Evolutionary conservation across 2,329 filamentous ascomycete genomes (phyloP), one percentile per base, ranked within the genome.

Genomic region (Penicillium sp.): DNA sequence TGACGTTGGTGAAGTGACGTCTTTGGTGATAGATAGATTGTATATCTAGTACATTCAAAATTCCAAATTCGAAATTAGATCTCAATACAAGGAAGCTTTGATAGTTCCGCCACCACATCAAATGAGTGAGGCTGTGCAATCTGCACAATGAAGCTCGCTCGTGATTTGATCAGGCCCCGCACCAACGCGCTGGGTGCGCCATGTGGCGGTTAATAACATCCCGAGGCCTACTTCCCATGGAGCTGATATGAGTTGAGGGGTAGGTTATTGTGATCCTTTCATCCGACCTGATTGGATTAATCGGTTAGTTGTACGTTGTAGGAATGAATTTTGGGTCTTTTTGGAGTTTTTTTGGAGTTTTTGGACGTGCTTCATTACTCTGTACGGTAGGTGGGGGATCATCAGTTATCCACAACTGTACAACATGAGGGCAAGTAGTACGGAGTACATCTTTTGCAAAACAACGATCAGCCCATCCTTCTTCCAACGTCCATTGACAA

Each of bases 61-160:
- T 23, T 23, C 3, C 3, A 23, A 3, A 23, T 23, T 23, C 23
- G 23, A 23, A 3, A 23, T 23, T 23, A 23, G 23, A 23, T 23
- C 23, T 23, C 23, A 46, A 44, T 38, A 36, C 45, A 51, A 29
- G 35, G 36, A 23, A 38, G 39, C 39, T 50, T 36, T 50, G 47
- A 39, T 47, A 27, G 14, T 47, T 57, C 55, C 52, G 60, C 60
- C 58, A 58, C 57, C 43, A 53, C 36, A 41, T 49, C 36, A 32
- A 18, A 32, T 14, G 52, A 60, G 45, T 67, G 67, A 69, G 67
- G 67, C 67, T 69, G 67, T 69, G 67, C 67, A 63, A 18, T 44
- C 58, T 53, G 44, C 55, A 58, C 45, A 43, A 29, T 44, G 19
- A 27, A 48, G 34, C 32, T 7, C 16, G 35, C 30, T 40, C 16